Base-by-base conservation (phyloP, 345 rosid species). In the Sonneratia caseolaris region DNA sequence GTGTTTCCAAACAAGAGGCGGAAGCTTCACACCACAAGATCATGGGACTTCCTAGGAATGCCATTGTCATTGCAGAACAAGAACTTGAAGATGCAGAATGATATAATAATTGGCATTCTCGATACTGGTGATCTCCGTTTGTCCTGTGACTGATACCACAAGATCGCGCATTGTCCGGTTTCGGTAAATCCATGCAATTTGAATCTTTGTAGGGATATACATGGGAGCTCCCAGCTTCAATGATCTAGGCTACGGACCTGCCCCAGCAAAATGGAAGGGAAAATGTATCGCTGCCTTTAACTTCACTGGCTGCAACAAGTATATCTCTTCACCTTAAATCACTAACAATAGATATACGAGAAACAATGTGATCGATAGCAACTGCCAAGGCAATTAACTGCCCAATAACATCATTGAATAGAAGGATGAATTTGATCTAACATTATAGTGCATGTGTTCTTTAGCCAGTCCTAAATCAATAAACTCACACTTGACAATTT, bases 281-380 rank as follows among this genome's bases (percentile, higher is more conserved):
- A 83, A 80, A 77, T 91, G 98, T 77, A 75, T 59, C 2, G 82
- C 76, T 43, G 95, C 87, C 71, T 66, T 65, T 45, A 88, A 94
- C 80, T 88, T 94, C 77, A 83, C 92, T 55, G 85, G 82, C 74
- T 91, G 97, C 86, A 94, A 91, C 79, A 94, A 87, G 97, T 91
- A 85, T 8, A 22, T 3, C 61, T 48, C 40, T 47, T 69, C 81
- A 72, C 74, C 55, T 66, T 18, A 3, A 62, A 62, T 76, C 64
- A 5, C 68, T 22, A 15, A 32, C 22, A 40, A 40, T 4, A 40
- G 9, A 40, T 40, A 40, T 40, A 40, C 9, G 43, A 40, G 1
- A 62, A 48, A 18, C 48, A 40, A 61, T 59, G 64, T 57, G 32
- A 27, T 27, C 32, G 35, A 21, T 5, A 57, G 64, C 64, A 24